Percentiles rank a stretch among this genome's conserved stretches.
Conservation (phyloP, 116 monocot genomes). For the Zostera marina region DNA sequence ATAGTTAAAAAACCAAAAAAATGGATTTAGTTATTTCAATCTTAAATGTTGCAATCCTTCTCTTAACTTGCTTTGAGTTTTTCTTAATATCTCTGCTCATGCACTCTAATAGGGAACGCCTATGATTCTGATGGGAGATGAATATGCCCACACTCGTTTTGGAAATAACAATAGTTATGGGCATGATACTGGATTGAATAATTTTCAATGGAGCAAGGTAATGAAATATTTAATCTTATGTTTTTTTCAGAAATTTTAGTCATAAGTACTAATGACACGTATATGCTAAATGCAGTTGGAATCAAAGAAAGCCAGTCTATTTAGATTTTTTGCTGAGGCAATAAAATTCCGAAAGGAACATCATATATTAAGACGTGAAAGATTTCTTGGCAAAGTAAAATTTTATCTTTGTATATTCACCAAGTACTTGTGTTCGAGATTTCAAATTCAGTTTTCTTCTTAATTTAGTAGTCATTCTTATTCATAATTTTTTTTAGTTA, state of each 20-base stretch:
- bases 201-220: conserved; percentile 89
- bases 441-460: neutral
- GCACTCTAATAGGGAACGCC: conserved; percentile 56
- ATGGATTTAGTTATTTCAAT: no score
- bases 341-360: conserved; percentile 65
- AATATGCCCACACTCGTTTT: conserved; percentile 87
- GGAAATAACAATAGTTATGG: conserved; percentile 99
- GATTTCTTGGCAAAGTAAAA: conserved; percentile 63
- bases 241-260: neutral
- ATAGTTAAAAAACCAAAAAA: no score
- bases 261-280: neutral
- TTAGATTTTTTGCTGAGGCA: conserved; percentile 79
- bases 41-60: no score
- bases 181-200: conserved; percentile 77
- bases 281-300: conserved; percentile 40
- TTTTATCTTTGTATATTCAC: neutral
- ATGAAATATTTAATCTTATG: neutral
- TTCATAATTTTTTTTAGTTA: no score
- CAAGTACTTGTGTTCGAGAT: no score
- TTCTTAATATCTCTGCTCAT: neutral
- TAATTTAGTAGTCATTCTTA: neutral
- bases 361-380: conserved; percentile 37
- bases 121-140: conserved; percentile 98
- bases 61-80: neutral
- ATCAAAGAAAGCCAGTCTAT: conserved; percentile 37